Evolutionary conservation across 805 yeast species (phyloP).

Genomic region (Blastobotrys terrestris): DNA sequence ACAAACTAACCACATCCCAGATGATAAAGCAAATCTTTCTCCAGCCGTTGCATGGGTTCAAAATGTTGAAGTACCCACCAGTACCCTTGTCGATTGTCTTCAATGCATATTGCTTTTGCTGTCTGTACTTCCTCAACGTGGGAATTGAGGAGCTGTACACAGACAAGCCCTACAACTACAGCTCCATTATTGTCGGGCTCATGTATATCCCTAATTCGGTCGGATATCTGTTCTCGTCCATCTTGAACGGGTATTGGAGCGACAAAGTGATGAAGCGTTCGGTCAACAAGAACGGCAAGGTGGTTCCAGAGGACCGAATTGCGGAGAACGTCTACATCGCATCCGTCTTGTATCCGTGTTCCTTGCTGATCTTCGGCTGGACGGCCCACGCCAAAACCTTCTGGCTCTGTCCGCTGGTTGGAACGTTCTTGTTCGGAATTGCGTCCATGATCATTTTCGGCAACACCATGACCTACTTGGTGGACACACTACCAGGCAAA

Average conservation of each 20-base stretch:
- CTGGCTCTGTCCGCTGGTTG: conserved; percentile 78
- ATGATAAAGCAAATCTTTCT: conserved; percentile 25
- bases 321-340: conserved; percentile 70
- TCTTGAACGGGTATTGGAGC: conserved; percentile 78
- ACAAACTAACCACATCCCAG: not conserved
- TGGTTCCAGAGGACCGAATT: conserved; percentile 71
- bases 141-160: conserved; percentile 60
- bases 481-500: conserved; percentile 78
- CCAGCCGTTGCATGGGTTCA: conserved; percentile 55
- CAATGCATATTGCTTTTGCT: conserved; percentile 66
- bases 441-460: conserved; percentile 83
- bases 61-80: conserved; percentile 65
- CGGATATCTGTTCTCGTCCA: conserved; percentile 65
- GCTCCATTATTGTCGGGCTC: conserved; percentile 60
- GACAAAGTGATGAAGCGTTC: conserved; percentile 54
- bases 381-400: conserved; percentile 55
- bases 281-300: conserved; percentile 52
- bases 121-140: conserved; percentile 68
- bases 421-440: conserved; percentile 76
- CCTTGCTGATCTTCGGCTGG: conserved; percentile 79
- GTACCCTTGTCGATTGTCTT: conserved; percentile 59
- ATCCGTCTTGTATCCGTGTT: conserved; percentile 52
- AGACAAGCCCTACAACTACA: conserved; percentile 62
- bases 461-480: conserved; percentile 70
- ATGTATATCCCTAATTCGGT: conserved; percentile 80